Evolutionary conservation across 177 flowering plant species (phyloP), one percentile per base, ranked within the genome.

Genomic region (Vitis hybrid): DNA sequence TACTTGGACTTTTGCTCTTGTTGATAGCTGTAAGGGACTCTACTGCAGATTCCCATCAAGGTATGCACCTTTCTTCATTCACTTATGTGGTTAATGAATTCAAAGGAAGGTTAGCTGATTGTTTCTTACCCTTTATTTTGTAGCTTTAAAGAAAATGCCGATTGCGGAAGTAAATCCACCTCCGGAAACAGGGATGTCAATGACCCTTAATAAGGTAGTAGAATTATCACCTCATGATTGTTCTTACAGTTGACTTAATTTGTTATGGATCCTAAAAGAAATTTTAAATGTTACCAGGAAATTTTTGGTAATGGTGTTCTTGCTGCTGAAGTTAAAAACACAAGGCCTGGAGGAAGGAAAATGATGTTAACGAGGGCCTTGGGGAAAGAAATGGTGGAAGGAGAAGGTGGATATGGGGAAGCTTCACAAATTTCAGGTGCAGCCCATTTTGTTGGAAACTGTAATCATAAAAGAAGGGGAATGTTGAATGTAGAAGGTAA

Each of bases 391-490:
- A 55, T 56, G 69, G 68, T 51, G 69, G 46, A 66, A 67, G 72
- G 60, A 19, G 77, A 60, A 56, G 67, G 63, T 56, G 12, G 64
- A 51, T 56, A 72, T 59, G 71, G 19, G 32, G 72, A 7, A 14
- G 60, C 70, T 57, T 46, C 83, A 71, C 59, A 74, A 81, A 81
- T 54, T 72, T 72, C 85, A 78, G 83, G 87, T 81, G 82, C 89
- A 80, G 70, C 15, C 55, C 77, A 71, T 59, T 78, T 73, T 76
- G 82, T 67, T 76, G 82, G 77, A 79, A 82, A 75, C 30, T 75
- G 75, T 71, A 66, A 65, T 48, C 65, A 72, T 62, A 72, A 55
- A 72, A 56, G 67, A 83, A 74, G 70, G 56, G 60, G 75, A 60
- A 69, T 56, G 72, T 55, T 65, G 63, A 75, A 65, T 57, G 71